Evolutionary conservation across 345 rosid species (phyloP).

Genomic region (Citrus trifoliata): DNA sequence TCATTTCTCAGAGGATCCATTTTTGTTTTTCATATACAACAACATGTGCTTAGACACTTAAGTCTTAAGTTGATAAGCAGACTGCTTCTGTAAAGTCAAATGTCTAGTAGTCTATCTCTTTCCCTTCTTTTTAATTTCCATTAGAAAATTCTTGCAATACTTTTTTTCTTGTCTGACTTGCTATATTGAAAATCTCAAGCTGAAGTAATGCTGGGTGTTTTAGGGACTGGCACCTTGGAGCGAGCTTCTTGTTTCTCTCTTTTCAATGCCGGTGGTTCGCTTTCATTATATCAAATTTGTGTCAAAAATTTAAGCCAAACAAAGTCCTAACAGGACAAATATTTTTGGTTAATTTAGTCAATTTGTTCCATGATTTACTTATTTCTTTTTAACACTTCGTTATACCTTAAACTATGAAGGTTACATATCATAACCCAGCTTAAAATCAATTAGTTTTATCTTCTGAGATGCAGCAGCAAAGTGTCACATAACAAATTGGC

Average conservation of each 20-base stretch:
- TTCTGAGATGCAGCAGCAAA: neutral
- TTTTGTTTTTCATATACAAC: neutral
- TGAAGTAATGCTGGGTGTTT: neutral
- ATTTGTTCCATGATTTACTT: neutral
- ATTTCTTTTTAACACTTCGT: neutral
- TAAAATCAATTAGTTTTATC: neutral
- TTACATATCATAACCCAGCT: no score
- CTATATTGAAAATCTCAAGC: neutral
- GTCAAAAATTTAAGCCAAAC: no score
- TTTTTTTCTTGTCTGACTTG: neutral
- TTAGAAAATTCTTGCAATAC: neutral
- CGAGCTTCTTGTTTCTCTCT: neutral
- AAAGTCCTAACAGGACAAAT: neutral
- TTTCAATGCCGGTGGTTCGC: neutral
- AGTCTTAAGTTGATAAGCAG: no score
- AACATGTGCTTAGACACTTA: no score
- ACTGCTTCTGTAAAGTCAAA: neutral
- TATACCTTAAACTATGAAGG: no score
- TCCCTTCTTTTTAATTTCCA: neutral
- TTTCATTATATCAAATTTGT: neutral
- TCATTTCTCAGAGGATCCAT: conserved; percentile 9
- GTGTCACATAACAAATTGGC: neutral
- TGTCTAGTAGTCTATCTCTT: neutral
- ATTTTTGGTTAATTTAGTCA: neutral
- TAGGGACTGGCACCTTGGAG: neutral